A percentile compares a stretch with the other conserved stretches of the same genome.
Evolutionary conservation across 441 rosid species (phyloP).

Genomic region (Corymbia citriodora): DNA sequence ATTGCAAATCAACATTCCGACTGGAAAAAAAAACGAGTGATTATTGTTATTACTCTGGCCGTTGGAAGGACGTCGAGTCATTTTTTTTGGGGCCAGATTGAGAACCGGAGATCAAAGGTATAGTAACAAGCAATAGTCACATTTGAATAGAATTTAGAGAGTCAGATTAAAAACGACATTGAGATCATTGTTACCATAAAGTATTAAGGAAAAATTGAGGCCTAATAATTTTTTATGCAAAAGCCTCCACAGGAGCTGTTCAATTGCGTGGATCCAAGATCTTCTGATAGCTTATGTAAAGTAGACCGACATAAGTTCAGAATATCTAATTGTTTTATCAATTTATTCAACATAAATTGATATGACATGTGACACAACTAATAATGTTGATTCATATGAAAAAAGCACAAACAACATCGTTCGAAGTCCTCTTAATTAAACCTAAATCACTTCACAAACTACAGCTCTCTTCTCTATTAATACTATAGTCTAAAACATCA

Average conservation of each 20-base stretch:
- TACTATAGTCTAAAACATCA: neutral
- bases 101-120: neutral
- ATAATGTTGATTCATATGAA: neutral
- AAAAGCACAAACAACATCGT: neutral
- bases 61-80: neutral
- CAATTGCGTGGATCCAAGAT: no score
- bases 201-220: neutral
- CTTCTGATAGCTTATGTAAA: neutral
- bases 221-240: neutral
- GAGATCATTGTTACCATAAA: neutral
- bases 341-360: neutral
- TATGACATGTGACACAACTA: neutral
- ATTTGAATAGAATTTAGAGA: neutral
- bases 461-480: neutral
- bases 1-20: neutral
- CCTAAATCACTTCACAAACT: neutral
- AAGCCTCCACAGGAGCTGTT: neutral
- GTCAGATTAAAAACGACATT: fast-evolving
- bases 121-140: neutral
- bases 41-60: neutral
- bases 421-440: neutral
- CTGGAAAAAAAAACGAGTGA: neutral
- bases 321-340: neutral
- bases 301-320: neutral
- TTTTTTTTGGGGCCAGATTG: neutral